Base-by-base conservation (phyloP, 352 stramenopile genomes). In the Blastocystis sp. region DNA sequence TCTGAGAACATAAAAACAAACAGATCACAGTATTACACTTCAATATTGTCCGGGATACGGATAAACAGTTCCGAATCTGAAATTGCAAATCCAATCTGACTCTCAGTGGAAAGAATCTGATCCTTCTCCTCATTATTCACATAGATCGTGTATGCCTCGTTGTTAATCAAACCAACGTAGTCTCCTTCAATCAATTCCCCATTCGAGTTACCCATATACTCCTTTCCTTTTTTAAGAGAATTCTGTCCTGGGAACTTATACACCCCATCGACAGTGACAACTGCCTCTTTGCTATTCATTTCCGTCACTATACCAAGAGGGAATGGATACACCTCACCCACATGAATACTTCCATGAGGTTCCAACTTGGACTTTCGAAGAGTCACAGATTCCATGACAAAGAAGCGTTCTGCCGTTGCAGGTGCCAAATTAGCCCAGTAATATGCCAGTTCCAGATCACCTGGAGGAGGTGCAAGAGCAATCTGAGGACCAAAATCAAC, bases 401-500 rank as follows among this genome's bases (percentile, higher is more conserved):
- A 84, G 53, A 84, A 84, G 27, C 73, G 73, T 24, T 84, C 51
- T 3, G 22, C 5, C 0, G 73, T 68, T 54, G 48, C 40, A 13
- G 73, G 73, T 19, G 73, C 73, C n/a, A 84, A 57, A 44, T 84
- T 84, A 6, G 73, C 59, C 73, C 73, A 84, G 53, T 84, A 84
- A 44, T 84, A 84, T 11, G 73, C 64, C 24, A 22, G n/a, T 11
- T 66, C 51, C 13, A 66, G 19, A 44, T 64, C 54, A 22, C 19
- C 1, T 13, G 54, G 42, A 15, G 73, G 48, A 27, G 56, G 48
- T 3, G 73, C 35, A 17, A 84, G 30, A 35, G 27, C 9, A 57
- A 84, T 69, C 27, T 84, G 48, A 6, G 73, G 56, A 17, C 73
- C 73, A 30, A 84, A 84, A 22, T 24, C 53, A 1, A 68, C 30